Evolutionary conservation across 2,329 filamentous ascomycete species (phyloP).

Genomic region (Arthrobotrys iridis): DNA sequence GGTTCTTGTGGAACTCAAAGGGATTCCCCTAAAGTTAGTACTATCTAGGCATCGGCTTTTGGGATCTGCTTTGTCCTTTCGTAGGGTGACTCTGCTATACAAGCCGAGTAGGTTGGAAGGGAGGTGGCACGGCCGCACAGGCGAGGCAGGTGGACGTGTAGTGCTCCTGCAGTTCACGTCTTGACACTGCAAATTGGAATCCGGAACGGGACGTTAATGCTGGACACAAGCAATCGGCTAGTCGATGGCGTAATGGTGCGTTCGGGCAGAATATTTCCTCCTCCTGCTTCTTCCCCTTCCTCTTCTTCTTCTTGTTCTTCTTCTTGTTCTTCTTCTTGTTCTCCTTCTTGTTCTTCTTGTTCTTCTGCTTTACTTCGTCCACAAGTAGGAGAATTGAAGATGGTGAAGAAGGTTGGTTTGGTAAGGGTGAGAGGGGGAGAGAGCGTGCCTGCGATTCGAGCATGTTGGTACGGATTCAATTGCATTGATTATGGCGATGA

Average conservation of each 20-base stretch:
- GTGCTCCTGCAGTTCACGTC: neutral
- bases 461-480: conserved; percentile 2
- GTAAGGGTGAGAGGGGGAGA: no score
- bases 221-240: neutral
- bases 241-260: neutral
- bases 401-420: neutral
- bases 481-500: neutral
- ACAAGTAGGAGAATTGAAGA: neutral
- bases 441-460: neutral
- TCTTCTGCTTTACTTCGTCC: neutral
- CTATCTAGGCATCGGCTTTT: conserved; percentile 16
- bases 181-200: no score
- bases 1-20: neutral
- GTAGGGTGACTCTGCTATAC: conserved; percentile 1
- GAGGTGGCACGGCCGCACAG: conserved; percentile 1
- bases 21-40: conserved; percentile 10
- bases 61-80: conserved; percentile 6
- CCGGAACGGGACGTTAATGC: neutral
- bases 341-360: neutral
- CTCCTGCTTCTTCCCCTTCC: no score
- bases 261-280: no score
- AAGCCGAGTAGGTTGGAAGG: neutral
- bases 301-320: no score
- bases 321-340: no score
- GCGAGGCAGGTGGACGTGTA: conserved; percentile 18